Evolutionary conservation across 768 basidiomycete species (phyloP), one percentile per base, ranked within the genome.

Genomic region (Asterophora lycoperdoides): DNA sequence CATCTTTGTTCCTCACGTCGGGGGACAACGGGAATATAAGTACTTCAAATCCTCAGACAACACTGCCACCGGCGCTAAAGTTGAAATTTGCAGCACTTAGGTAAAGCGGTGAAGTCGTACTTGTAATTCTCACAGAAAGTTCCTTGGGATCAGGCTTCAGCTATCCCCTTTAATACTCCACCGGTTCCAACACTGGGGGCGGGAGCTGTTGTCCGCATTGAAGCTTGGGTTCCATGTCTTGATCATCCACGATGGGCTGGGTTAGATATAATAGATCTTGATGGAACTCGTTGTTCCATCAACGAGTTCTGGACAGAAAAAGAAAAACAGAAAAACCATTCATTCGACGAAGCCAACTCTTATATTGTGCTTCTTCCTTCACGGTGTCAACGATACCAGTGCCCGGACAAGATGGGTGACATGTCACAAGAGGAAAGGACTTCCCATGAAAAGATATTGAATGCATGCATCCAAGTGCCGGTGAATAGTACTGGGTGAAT

Each of bases 161-260:
- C 1, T 3, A 8, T n/a, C 17, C 10, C 32, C 30, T 41, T n/a
- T 39, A 13, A 35, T n/a, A 19, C 44, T 5, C 29, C 4, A 8
- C 36, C 48, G 28, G 54, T 50, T 47, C 33, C 54, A 52, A 20
- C 18, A 29, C 15, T 55, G 54, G 54, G 46, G 54, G 30, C 40
- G 41, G 2, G 51, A 46, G n/a, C 49, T 37, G 9, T 15, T 15
- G n/a, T n/a, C n/a, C n/a, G n/a, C n/a, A n/a, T n/a, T n/a, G n/a
- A n/a, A n/a, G n/a, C n/a, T n/a, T n/a, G n/a, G n/a, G n/a, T n/a
- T n/a, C n/a, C n/a, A n/a, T n/a, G n/a, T n/a, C n/a, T n/a, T n/a
- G n/a, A n/a, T n/a, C n/a, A n/a, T n/a, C n/a, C n/a, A n/a, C n/a
- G 39, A 23, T 47, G 46, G 46, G 46, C 36, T 40, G n/a, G n/a